Evolutionary conservation across 139 green algal species (phyloP).

Genomic region (Volvox reticuliferus): DNA sequence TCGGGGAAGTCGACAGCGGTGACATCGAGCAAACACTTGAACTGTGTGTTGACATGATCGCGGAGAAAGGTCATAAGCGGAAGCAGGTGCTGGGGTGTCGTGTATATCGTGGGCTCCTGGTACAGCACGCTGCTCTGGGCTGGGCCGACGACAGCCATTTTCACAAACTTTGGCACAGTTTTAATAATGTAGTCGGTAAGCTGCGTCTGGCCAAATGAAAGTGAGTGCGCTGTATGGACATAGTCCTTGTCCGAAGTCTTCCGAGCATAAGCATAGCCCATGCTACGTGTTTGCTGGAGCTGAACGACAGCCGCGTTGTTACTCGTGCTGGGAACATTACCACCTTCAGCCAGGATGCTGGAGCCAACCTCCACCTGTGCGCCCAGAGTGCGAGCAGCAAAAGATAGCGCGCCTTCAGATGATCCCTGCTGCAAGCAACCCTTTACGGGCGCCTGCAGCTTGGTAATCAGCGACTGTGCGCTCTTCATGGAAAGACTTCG

Average conservation of each 20-base stretch:
- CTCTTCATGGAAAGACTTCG: conserved; percentile 12
- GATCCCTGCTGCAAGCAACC: conserved; percentile 35
- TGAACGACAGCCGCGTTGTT: neutral
- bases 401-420: neutral
- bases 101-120: conserved; percentile 73
- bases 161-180: conserved; percentile 80
- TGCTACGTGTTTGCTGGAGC: conserved; percentile 48
- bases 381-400: conserved; percentile 30
- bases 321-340: conserved; percentile 25
- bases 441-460: conserved; percentile 32
- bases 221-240: conserved; percentile 37
- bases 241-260: conserved; percentile 52
- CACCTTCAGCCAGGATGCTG: neutral
- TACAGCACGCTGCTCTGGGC: conserved; percentile 59
- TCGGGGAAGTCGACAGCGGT: conserved; percentile 90
- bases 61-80: conserved; percentile 75
- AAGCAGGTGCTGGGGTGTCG: conserved; percentile 69
- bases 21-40: conserved; percentile 87
- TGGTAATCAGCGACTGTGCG: conserved; percentile 33
- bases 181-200: conserved; percentile 79
- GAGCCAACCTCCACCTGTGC: neutral
- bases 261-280: conserved; percentile 59
- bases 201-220: conserved; percentile 27
- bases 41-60: conserved; percentile 85
- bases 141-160: conserved; percentile 63